Percentiles rank a stretch among this genome's conserved stretches.
These are phyloP conservation scores for Dissophora globulifera DNA, from an alignment of 192 early-diverging fungal genomes.

Conservation along the genomic window DNA sequence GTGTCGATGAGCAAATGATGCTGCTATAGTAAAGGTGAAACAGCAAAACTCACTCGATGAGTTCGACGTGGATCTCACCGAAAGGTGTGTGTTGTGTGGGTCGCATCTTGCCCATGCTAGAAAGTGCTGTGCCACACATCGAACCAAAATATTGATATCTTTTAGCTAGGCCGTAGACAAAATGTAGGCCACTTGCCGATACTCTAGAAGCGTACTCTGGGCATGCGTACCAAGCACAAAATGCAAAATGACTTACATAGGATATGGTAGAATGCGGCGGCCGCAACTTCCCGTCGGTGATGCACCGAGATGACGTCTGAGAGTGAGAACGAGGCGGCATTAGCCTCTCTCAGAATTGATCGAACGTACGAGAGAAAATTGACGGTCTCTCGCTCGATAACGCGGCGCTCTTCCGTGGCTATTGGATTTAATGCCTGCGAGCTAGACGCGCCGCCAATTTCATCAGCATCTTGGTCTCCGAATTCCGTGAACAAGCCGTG, in stretches of 20 bases:
- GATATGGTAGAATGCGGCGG: slow-evolving; percentile 36
- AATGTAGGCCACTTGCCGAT: not conserved
- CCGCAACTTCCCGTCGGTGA: slow-evolving; percentile 21
- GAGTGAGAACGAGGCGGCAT: slow-evolving; percentile 8
- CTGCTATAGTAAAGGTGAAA: not conserved
- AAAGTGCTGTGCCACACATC: slow-evolving; percentile 11
- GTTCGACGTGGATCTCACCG: slow-evolving; percentile 10
- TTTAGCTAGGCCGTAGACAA: too few species aligned
- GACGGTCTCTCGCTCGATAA: slow-evolving; percentile 14
- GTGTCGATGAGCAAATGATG: too few species aligned
- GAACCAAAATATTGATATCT: not conserved
- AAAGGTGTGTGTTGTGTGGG: slow-evolving; percentile 22
- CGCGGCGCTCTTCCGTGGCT: not conserved
- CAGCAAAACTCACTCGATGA: not conserved
- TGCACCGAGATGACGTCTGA: slow-evolving; percentile 5
- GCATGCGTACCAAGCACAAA: not conserved
- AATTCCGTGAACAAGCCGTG: slow-evolving; percentile 4
- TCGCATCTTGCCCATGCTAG: slow-evolving; percentile 13
- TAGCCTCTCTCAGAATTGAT: slow-evolving; percentile 5
- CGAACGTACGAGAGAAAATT: slow-evolving; percentile 28
- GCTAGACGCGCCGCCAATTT: too few species aligned
- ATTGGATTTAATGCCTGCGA: not conserved
- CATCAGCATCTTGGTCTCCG: not conserved
- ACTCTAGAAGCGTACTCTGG: not conserved
- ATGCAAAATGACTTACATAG: slow-evolving; percentile 1